Base-by-base conservation (phyloP, 129 eudicot genomes). In the Ambrosia trifida region DNA sequence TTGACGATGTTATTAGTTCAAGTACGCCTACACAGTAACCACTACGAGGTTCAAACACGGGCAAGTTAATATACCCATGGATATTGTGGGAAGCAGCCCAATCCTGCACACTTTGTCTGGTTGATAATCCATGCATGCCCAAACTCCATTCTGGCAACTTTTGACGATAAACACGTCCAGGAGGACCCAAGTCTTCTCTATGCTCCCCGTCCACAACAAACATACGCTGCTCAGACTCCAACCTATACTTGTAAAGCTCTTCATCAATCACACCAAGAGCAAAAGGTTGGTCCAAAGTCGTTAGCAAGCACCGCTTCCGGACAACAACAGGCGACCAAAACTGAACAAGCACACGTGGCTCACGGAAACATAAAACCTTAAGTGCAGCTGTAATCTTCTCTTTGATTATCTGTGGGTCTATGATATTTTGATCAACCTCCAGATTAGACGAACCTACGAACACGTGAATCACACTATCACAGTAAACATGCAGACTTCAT, bases 1-100 rank as follows among this genome's bases (percentile, higher is more conserved):
- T 68, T 32, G 73, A 32, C 32, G 73, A 68, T 68, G 73, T 50
- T 32, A 68, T 50, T 32, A 68, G 53, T 50, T 68, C 73, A 50
- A 68, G 61, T 9, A 68, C 57, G 5, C 62, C 73, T 49, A 68
- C 73, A 11, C 73, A 68, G 17, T 13, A 68, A 50, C 38, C 46
- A 50, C 62, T 18, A 18, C 18, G 11, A 32, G 73, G 40, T 68
- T 50, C 61, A 17, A 68, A 68, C 16, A 68, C 73, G 8, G 62
- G 73, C 47, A 68, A 68, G 35, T 50, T 5, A n/a, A 68, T 32
- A 68, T 68, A 68, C 32, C 72, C 72, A 66, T 45, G 24, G 24
- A 13, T 46, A 66, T 66, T 46, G 72, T 28, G 30, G 6, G 13
- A 66, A 45, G 41, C 58, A 47, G 19, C 72, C 43, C 19, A 66